Percentiles rank a stretch among this genome's conserved stretches.
Conservation (phyloP, 257 asterid genomes). For the Forsythia suspensa region DNA sequence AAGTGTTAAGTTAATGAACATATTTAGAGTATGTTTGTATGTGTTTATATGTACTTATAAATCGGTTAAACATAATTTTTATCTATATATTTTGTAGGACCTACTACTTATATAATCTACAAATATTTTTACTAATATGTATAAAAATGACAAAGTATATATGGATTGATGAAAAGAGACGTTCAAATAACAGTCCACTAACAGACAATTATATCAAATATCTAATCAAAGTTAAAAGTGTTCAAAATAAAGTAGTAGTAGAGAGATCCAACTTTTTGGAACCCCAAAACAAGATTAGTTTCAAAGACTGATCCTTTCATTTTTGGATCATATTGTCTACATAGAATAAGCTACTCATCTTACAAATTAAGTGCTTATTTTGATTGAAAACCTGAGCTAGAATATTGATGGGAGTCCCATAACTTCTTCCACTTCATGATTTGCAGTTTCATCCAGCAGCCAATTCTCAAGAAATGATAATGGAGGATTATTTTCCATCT, state of each 20-base stretch:
- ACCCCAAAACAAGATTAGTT: slow-evolving; percentile 36
- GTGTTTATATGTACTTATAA: no score
- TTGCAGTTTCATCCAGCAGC: slow-evolving; percentile 78
- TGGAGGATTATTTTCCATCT: slow-evolving; percentile 50
- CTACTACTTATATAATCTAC: no score
- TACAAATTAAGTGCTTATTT: not conserved
- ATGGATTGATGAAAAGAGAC: not conserved
- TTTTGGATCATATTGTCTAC: slow-evolving; percentile 3
- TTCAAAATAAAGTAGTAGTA: not conserved
- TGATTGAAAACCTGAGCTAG: slow-evolving; percentile 18
- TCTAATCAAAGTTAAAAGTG: slow-evolving; percentile 26
- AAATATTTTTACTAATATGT: no score
- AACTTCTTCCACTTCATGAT: slow-evolving; percentile 55
- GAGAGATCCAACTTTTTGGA: slow-evolving; percentile 57
- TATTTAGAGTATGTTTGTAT: no score
- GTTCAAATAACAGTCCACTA: slow-evolving; percentile 3
- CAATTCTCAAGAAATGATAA: slow-evolving; percentile 81
- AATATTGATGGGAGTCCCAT: slow-evolving; percentile 70
- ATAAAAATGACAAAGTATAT: not conserved
- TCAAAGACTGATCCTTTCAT: slow-evolving; percentile 19
- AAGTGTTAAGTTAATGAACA: no score
- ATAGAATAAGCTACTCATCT: not conserved
- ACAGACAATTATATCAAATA: slow-evolving; percentile 13
- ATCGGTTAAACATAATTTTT: no score
- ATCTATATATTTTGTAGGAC: no score